Evolutionary conservation across 2,329 filamentous ascomycete genomes (phyloP), one percentile per base, ranked within the genome.

Genomic region (Aspergillus novoparasiticus): DNA sequence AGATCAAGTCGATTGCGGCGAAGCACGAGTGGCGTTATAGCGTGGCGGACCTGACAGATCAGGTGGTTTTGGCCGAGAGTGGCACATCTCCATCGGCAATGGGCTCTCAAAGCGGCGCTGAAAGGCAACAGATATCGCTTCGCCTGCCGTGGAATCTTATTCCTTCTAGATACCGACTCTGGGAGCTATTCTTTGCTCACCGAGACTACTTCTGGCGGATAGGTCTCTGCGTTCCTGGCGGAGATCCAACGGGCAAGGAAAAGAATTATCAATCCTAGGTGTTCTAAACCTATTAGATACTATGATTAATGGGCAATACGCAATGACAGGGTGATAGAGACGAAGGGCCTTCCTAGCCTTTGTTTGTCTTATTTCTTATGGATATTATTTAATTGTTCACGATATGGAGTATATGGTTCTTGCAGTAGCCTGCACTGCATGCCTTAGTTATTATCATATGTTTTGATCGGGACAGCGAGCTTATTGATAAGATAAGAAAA

Each of bases 181-280:
- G 94, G 93, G 88, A 97, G 78, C 81, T 97, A 9, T 90, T 98
- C 73, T 96, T 96, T 77, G 91, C 94, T 1, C 95, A 99, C 79
- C 84, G 95, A 45, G 95, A 99, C 80, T 99, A 99, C 78, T 98
- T 99, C 79, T 96, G 93, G 92, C 85, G 95, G 61, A 78, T 99
- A 59, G 95, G 95, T 0, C 81, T 98, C 36, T 99, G 95, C 79
- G 83, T 97, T 2, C 94, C 94, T 0, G 90, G 90, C 14, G 91
- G 91, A 16, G 75, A 78, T 66, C 74, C 73, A 12, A 73, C 71
- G 39, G 70, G 69, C 36, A 60, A 62, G 61, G 16, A 51, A 57
- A 57, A 36, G 30, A 30, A 39, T 16, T 10, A 45, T 43, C 12
- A 32, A 3, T 30, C 14, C 21, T 23, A 36, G 8, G 28, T 19